Evolutionary conservation across 1,284 basidiomycete species (phyloP), one percentile per base, ranked within the genome.

Genomic region (Fomitiporia mediterranea): DNA sequence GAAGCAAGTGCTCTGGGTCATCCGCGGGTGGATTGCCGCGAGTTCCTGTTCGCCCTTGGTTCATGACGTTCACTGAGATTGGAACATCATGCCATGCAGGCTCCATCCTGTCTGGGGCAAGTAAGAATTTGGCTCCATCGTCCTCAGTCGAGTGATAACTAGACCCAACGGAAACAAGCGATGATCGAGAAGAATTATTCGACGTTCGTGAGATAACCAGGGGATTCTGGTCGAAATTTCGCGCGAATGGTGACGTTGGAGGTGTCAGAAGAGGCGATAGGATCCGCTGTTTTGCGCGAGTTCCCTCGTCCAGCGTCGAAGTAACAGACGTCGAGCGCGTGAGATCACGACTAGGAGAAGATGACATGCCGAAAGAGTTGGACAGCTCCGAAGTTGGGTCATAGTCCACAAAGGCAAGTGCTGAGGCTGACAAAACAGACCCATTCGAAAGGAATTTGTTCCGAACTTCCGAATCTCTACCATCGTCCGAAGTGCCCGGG

Each of bases 91-190:
- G 81, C 86, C 85, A 89, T 2, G 75, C 70, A 17, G 77, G 69
- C 49, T 75, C 74, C 53, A 72, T 69, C 17, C 75, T 69, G 49
- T 80, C 78, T 11, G 60, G 68, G 67, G 55, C 78, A 37, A 68
- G 73, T 66, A 89, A 81, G 19, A 86, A 64, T 42, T 73, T 76
- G 60, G 83, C 80, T 59, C 61, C 49, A 61, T 73, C 74, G 59
- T 82, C 69, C 53, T 89, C 85, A 78, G 79, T 83, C 2, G 89
- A 89, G 66, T 91, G 89, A 68, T 88, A 91, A 68, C 89, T 91
- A 2, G 89, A 91, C 9, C 89, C 88, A 32, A 75, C 78, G 11
- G 87, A 90, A 58, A 83, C 86, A 23, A 91, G 70, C 4, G 89
- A 91, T 8, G 86, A 86, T 27, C 83, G 78, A 28, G 89, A 91